Evolutionary conservation across 2,329 filamentous ascomycete genomes (phyloP), one percentile per base, ranked within the genome.

Genomic region (Penicillium sp.): DNA sequence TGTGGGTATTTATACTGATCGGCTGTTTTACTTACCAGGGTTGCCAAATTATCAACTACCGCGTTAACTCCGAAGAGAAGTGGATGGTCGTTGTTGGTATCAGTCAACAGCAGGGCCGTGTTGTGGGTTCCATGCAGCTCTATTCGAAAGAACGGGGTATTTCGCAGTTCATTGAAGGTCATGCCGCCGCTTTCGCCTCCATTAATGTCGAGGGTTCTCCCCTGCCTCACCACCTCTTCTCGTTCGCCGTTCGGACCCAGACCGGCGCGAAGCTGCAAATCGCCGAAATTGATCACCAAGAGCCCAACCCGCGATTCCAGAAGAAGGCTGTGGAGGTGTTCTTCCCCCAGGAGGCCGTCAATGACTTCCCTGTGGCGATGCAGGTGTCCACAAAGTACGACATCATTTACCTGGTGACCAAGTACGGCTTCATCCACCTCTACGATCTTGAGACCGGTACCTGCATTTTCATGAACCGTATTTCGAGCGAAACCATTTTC

Each of bases 41-140:
- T 65, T 96, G 91, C 78, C 95, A 99, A 86, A 99, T 99, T 77
- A 99, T 99, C 85, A 99, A 98, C 81, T 99, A 99, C 80, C 91
- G 93, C 67, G 90, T 96, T 68, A 97, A 93, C 76, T 87, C 88
- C 64, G 93, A 99, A 65, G 91, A 92, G 74, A 96, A 96, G 79
- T 99, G 95, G 95, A 96, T 96, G 88, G 93, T 96, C 29, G 88
- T 97, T 55, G 92, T 99, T 57, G 95, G 95, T 70, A 99, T 99
- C 69, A 93, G 93, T 57, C 91, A 93, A 74, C 90, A 96, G 72
- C 88, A 93, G 74, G 93, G 93, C 56, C 91, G 95, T 60, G 93
- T 99, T 43, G 93, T 96, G 43, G 95, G 95, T 65, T 90, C 91
- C 62, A 95, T 99, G 89, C 96, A 99, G 78, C 85, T 99, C 35